Base-by-base conservation (phyloP, 164 flowering plant species). In the Vitis riparia region DNA sequence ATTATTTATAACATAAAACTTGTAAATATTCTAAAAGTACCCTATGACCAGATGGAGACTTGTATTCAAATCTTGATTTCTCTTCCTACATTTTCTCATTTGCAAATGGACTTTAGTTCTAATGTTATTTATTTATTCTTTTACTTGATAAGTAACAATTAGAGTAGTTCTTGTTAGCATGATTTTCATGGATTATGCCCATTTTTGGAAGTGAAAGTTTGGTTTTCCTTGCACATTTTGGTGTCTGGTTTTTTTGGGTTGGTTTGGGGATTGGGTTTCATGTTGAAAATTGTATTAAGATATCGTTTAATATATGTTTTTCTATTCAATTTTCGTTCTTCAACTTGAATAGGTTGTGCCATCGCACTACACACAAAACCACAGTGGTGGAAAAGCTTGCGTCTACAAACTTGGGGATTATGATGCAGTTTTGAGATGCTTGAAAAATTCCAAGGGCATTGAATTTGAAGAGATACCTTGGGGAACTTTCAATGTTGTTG, bases 321-420 rank as follows among this genome's bases (percentile, higher is more conserved):
- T 63, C 53, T 55, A 5, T 15, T 71, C 11, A 56, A 68, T 30
- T 15, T 29, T 58, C 62, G 17, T 55, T 32, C 30, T 63, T 9
- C 10, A 14, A 29, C 75, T 68, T 70, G 19, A 51, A 72, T 78
- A 93, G 99, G 91, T 86, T 30, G 59, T 83, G 58, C 78, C 82
- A 14, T 81, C 89, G 5, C 92, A 87, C 71, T 89, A 72, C 70
- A 88, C 94, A 15, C 97, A 93, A 82, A 85, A 70, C 47, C 69
- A 65, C 51, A 77, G 73, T 59, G 96, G 94, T 64, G 91, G 90
- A 72, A 81, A 76, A 69, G 85, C 89, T 8, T 80, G 86, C 77
- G 93, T 93, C 51, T 93, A 85, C 73, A 86, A 84, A 68, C 82
- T 95, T 11, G 70, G 78, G 51, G 95, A 95, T 55, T 95, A 95